Evolutionary conservation across 2,329 filamentous ascomycete genomes (phyloP).

Genomic region (Macrophomina pseudophaseolina): DNA sequence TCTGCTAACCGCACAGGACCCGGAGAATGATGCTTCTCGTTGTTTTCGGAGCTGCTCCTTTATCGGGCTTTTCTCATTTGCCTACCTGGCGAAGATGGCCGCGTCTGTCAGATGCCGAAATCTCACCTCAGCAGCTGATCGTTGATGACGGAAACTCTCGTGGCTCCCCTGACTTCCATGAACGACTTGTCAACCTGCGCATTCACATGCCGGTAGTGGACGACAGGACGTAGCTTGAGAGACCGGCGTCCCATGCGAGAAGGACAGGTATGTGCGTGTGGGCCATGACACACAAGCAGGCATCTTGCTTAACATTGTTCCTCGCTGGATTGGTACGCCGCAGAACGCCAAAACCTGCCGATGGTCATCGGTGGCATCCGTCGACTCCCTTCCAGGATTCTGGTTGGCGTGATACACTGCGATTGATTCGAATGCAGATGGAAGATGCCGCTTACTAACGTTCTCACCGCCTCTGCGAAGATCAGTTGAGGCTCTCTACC

Average conservation of each 20-base stretch:
- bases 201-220: no score
- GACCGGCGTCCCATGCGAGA: no score
- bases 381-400: not conserved
- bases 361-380: not conserved
- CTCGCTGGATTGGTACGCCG: not conserved
- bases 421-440: no score
- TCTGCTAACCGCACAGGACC: no score
- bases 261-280: no score
- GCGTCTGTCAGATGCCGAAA: not conserved
- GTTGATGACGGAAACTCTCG: not conserved
- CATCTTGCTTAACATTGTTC: not conserved
- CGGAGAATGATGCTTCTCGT: no score
- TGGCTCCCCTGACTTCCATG: not conserved
- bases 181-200: no score
- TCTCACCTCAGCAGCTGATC: conserved; percentile 3
- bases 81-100: no score
- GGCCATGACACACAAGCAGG: no score
- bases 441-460: not conserved
- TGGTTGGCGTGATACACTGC: no score
- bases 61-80: not conserved
- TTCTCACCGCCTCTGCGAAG: conserved; percentile 10
- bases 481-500: not conserved
- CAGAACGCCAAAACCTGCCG: not conserved
- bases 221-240: no score
- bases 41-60: not conserved